These are phyloP conservation scores for Skeletonema costatum DNA, from an alignment of 108 stramenopile species.

Conservation along the genomic window DNA sequence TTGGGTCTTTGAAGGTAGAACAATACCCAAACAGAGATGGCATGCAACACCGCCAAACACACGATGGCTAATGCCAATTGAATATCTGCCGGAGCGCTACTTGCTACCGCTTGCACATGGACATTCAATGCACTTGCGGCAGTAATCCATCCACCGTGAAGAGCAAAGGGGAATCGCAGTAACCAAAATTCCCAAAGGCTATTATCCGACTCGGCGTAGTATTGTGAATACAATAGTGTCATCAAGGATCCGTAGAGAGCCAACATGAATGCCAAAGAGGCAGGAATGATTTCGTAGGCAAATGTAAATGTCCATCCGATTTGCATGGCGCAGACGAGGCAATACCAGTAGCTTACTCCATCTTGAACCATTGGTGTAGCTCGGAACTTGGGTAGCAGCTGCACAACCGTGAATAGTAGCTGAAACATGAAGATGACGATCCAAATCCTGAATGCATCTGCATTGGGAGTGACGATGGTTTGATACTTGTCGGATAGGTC, in stretches of 20 bases:
- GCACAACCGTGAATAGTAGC: constrained; percentile 62
- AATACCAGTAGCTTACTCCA: constrained; percentile 66
- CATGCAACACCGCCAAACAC: constrained; percentile 52
- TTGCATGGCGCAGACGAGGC: constrained; percentile 57
- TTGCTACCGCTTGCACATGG: constrained; percentile 65
- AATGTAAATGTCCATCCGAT: constrained; percentile 74
- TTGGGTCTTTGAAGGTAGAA: constrained; percentile 39
- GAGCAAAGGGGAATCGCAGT: constrained; percentile 76
- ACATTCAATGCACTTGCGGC: constrained; percentile 80
- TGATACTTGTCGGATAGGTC: constrained; percentile 76
- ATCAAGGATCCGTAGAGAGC: constrained; percentile 50
- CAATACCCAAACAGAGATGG: constrained; percentile 58
- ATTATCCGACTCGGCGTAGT: constrained; percentile 26
- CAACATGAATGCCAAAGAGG: constrained; percentile 67
- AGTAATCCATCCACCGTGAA: constrained; percentile 85
- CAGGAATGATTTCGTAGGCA: constrained; percentile 58
- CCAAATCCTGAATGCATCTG: constrained; percentile 82
- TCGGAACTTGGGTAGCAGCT: constrained; percentile 51
- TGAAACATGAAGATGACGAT: constrained; percentile 75
- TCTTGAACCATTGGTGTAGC: constrained; percentile 42
- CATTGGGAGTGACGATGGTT: constrained; percentile 79
- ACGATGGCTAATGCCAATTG: constrained; percentile 60
- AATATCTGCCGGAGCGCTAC: constrained; percentile 23
- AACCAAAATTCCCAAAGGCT: constrained; percentile 57
- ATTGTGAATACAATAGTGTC: constrained; percentile 35